Evolutionary conservation across 169 alveolate species (phyloP), one percentile per base, ranked within the genome.

Genomic region (Amoebophrya sp.): DNA sequence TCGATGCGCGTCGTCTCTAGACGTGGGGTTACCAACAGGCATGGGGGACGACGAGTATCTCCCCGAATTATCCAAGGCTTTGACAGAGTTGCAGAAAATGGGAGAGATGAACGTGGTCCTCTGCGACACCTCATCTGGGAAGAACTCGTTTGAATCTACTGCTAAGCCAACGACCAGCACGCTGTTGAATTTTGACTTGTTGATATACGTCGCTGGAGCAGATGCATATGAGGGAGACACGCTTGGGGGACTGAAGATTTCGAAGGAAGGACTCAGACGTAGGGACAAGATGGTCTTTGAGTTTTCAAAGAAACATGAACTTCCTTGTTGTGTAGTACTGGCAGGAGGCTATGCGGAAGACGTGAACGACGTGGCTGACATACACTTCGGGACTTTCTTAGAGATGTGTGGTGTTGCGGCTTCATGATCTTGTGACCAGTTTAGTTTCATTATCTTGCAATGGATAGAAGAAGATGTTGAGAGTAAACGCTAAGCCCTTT

Each of bases 141-240:
- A n/a, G n/a, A n/a, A n/a, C n/a, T n/a, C n/a, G n/a, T n/a, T n/a
- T n/a, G n/a, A n/a, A n/a, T n/a, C n/a, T n/a, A n/a, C n/a, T n/a
- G n/a, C n/a, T n/a, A n/a, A n/a, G n/a, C n/a, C n/a, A n/a, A n/a
- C n/a, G n/a, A n/a, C n/a, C n/a, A n/a, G n/a, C n/a, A n/a, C n/a
- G n/a, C n/a, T n/a, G n/a, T n/a, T n/a, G n/a, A n/a, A n/a, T n/a
- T n/a, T n/a, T n/a, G 65, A 47, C 18, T 36, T 65, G 83, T 36
- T 65, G 83, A 36, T 65, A 6, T 65, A 65, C 83, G 83, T 65
- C 83, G 83, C 83, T 0, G 83, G 83, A 26, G 83, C 83, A 36
- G 26, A 65, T 36, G 39, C 83, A 36, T 65, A 12, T 18, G 83
- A 65, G 83, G 2, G 33, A 26, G 83, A 65, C 26, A 65, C 83